phyloP scores from a whole-genome alignment of 306 rosid genomes.

The Pyrus communis region DNA sequence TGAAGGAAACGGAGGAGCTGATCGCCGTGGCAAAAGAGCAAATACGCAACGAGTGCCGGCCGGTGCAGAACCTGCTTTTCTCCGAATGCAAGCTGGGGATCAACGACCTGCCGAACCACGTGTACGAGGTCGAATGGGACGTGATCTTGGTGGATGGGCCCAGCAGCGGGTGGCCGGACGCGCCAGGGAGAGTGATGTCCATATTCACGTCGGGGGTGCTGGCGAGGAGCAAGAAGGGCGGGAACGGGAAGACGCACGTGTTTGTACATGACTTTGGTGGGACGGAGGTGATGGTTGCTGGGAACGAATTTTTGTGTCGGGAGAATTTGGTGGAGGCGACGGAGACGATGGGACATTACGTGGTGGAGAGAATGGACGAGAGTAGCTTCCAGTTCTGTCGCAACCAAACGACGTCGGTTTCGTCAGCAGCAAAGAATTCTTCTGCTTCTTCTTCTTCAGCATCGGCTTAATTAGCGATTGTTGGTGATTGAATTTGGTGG shows the following conservation, averaged over 20 bases:
- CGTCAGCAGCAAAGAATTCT: background rate
- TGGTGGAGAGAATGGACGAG: constrained; percentile 79
- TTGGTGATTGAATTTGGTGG: background rate
- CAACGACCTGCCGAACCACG: constrained; percentile 91
- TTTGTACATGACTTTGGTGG: constrained; percentile 73
- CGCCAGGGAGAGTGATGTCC: constrained; percentile 79
- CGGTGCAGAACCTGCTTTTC: constrained; percentile 81
- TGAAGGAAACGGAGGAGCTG: constrained; percentile 58
- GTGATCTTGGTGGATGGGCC: constrained; percentile 86
- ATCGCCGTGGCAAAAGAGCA: constrained; percentile 56
- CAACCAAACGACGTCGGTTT: constrained; percentile 24
- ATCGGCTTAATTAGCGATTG: constrained; percentile 17
- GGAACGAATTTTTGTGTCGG: constrained; percentile 70
- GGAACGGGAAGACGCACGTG: constrained; percentile 79
- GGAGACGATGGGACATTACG: constrained; percentile 67
- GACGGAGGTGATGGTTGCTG: constrained; percentile 51
- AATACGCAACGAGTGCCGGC: constrained; percentile 70
- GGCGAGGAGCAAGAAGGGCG: constrained; percentile 86
- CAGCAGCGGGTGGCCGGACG: constrained; percentile 83
- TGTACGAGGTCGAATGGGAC: constrained; percentile 90
- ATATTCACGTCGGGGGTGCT: constrained; percentile 85
- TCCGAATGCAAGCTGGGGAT: constrained; percentile 82
- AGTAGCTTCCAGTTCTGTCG: constrained; percentile 66
- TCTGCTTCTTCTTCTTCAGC: background rate
- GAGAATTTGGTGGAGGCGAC: constrained; percentile 75